Evolutionary conservation across 139 green algal species (phyloP).

Genomic region (Penium margaritaceum): DNA sequence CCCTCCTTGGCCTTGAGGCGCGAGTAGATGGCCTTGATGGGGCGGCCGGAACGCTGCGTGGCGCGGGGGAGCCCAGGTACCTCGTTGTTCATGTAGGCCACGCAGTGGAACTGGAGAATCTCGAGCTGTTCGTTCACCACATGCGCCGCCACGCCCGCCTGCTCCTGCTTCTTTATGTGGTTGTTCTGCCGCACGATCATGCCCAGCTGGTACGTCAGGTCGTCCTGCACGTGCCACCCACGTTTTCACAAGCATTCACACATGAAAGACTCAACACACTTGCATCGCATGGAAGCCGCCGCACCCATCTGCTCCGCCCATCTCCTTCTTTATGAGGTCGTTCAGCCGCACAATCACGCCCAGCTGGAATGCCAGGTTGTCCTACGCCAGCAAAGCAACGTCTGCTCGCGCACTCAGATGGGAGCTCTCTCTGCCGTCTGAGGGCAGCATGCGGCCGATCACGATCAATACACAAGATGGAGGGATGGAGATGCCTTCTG

Average conservation of each 20-base stretch:
- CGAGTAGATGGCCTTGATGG: constrained; percentile 94
- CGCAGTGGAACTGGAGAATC: constrained; percentile 84
- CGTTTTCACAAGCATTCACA: not conserved
- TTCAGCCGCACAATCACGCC: too few relatives aligned
- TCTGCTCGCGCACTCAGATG: too few relatives aligned
- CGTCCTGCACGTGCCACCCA: constrained; percentile 72
- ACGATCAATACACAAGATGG: too few relatives aligned
- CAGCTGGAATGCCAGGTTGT: too few relatives aligned
- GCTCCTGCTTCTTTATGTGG: constrained; percentile 70
- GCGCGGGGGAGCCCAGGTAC: constrained; percentile 68
- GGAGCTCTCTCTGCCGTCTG: too few relatives aligned
- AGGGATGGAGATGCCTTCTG: too few relatives aligned
- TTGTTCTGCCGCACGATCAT: constrained; percentile 93
- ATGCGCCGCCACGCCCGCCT: constrained; percentile 79
- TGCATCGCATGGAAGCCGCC: too few relatives aligned
- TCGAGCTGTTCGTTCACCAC: constrained; percentile 74
- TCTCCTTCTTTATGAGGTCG: too few relatives aligned
- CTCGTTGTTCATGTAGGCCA: constrained; percentile 91
- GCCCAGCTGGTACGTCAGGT: constrained; percentile 92
- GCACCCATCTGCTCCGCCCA: too few relatives aligned
- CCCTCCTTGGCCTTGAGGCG: constrained; percentile 74
- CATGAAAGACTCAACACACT: constrained; percentile 10
- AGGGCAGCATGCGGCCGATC: too few relatives aligned
- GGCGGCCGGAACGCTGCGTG: constrained; percentile 53
- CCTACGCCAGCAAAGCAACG: too few relatives aligned